A percentile compares a stretch with the other conserved stretches of the same genome.
Evolutionary conservation across 2,329 filamentous ascomycete species (phyloP).

Genomic region (Phyllosticta ampelicida): DNA sequence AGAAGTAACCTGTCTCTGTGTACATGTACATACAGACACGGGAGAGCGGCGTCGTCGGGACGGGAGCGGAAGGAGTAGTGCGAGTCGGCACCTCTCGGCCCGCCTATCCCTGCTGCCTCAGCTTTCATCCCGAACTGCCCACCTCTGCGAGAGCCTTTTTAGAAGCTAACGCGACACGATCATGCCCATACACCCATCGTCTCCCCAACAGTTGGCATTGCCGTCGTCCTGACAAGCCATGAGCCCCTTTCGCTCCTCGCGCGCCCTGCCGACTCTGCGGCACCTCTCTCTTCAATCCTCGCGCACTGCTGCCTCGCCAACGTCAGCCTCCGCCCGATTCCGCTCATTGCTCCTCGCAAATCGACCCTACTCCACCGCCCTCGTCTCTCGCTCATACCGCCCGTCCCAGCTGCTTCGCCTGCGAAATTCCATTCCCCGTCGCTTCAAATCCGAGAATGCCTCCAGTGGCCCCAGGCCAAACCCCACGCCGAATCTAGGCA

Average conservation of each 20-base stretch:
- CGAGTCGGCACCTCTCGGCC: constrained; percentile 2
- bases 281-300: constrained; percentile 15
- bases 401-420: constrained; percentile 11
- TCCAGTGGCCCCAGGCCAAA: constrained; percentile 22
- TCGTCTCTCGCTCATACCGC: constrained; percentile 1
- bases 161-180: not conserved
- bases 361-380: not conserved
- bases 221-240: not conserved
- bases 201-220: not conserved
- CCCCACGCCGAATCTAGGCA: constrained; percentile 30
- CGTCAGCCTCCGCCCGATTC: constrained; percentile 10
- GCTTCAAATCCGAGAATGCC: constrained; percentile 25
- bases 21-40: too few species aligned
- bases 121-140: not conserved
- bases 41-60: not conserved
- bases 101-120: not conserved
- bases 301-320: constrained; percentile 8
- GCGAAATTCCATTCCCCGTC: constrained; percentile 14
- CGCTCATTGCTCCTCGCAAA: constrained; percentile 14
- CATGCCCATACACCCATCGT: not conserved
- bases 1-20: too few species aligned
- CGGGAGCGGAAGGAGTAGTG: not conserved
- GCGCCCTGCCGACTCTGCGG: constrained; percentile 14
- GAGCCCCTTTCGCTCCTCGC: constrained; percentile 8
- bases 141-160: constrained; percentile 4